Conservation (phyloP, 306 rosid genomes). For the Gastrolobium villosum region DNA sequence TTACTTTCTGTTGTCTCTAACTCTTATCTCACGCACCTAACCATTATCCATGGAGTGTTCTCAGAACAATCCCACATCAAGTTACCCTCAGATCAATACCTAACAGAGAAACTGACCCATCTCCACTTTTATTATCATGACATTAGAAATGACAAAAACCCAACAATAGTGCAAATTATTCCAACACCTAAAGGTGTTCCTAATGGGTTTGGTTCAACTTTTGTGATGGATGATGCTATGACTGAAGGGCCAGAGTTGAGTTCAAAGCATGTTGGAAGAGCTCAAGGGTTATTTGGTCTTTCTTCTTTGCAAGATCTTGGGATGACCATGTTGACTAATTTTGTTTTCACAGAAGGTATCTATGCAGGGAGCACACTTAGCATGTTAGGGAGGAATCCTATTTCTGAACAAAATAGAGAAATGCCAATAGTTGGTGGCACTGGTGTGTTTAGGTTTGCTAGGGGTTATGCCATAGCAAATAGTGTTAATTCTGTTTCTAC, state of each 20-base stretch:
- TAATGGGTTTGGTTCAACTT: conserved; percentile 43
- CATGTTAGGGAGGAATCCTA: conserved; percentile 48
- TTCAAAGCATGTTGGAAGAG: conserved; percentile 49
- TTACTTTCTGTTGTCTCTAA: conserved; percentile 14
- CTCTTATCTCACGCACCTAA: background rate
- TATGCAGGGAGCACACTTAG: conserved; percentile 48
- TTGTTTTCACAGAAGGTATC: conserved; percentile 18
- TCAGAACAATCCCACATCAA: conserved; percentile 32
- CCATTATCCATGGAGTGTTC: background rate
- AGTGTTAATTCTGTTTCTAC: conserved; percentile 46
- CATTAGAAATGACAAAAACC: conserved; percentile 3
- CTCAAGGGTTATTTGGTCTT: conserved; percentile 48
- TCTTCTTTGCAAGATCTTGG: conserved; percentile 45
- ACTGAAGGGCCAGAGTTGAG: conserved; percentile 47
- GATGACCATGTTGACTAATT: conserved; percentile 45
- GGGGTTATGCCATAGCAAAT: conserved; percentile 47
- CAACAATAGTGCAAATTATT: conserved; percentile 39
- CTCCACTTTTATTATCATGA: conserved; percentile 53
- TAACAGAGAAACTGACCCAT: background rate
- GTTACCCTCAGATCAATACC: conserved; percentile 24
- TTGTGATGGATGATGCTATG: conserved; percentile 49
- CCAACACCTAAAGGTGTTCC: conserved; percentile 21
- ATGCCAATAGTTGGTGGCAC: conserved; percentile 54
- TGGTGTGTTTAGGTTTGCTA: conserved; percentile 48
- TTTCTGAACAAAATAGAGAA: conserved; percentile 43